Percentiles rank a stretch among this genome's conserved stretches.
Conservation (phyloP, 331 rosid genomes). For the Phaseolus coccineus region DNA sequence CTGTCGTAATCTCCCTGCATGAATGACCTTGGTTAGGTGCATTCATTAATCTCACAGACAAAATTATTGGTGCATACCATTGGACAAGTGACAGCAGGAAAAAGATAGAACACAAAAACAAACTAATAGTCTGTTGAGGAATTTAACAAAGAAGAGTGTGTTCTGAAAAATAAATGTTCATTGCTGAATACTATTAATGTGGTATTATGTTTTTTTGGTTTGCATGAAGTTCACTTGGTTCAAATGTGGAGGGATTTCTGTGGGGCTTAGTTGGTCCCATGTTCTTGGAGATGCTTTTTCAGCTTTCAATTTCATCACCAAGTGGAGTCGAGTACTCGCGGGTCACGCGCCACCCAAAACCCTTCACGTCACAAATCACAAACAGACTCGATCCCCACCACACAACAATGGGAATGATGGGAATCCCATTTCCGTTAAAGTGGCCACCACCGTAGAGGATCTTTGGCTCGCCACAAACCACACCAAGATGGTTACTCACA, state of each 20-base stretch:
- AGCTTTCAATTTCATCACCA: conserved; percentile 61
- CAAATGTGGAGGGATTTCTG: conserved; percentile 70
- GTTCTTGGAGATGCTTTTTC: conserved; percentile 77
- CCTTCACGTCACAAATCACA: conserved; percentile 11
- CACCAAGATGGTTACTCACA: conserved; percentile 49
- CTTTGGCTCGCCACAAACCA: conserved; percentile 48
- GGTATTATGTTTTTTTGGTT: neutral
- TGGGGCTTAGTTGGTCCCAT: conserved; percentile 89
- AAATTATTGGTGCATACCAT: neutral
- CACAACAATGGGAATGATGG: neutral
- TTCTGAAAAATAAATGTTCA: no score
- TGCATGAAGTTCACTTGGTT: conserved; percentile 66
- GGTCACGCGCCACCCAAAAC: conserved; percentile 46
- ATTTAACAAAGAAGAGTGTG: no score
- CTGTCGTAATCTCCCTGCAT: neutral
- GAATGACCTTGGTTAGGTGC: neutral
- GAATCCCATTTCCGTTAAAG: conserved; percentile 45
- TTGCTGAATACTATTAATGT: neutral
- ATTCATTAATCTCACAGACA: neutral
- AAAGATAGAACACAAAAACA: no score
- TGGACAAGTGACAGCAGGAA: neutral
- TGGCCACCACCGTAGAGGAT: conserved; percentile 43
- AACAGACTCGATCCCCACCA: neutral
- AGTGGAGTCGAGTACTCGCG: conserved; percentile 55
- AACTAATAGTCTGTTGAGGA: no score